Conservation (phyloP, 371 early-diverging fungal species). For the Rhizopus sp. region DNA sequence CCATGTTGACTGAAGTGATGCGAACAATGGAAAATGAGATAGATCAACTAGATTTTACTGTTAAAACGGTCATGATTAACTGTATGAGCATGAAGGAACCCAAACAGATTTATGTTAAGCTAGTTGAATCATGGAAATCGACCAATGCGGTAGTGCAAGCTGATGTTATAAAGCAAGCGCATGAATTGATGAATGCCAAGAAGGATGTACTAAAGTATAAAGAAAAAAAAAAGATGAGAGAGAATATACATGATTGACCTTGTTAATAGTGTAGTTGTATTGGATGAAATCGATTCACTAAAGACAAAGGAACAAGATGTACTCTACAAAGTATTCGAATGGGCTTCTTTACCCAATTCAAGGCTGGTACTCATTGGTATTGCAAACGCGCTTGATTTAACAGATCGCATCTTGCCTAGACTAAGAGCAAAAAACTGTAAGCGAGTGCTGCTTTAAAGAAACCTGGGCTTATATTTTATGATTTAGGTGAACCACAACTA, state of each 20-base stretch:
- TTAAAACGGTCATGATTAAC: conserved; percentile 70
- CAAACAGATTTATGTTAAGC: conserved; percentile 62
- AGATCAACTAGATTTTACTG: conserved; percentile 30
- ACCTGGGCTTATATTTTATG: conserved; percentile 5
- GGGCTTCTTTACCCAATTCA: conserved; percentile 64
- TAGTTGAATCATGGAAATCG: conserved; percentile 56
- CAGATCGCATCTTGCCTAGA: conserved; percentile 87
- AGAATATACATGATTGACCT: conserved; percentile 2
- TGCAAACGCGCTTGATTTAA: conserved; percentile 93
- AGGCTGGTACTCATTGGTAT: conserved; percentile 88
- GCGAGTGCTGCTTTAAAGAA: not conserved
- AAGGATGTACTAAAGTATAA: conserved; percentile 49
- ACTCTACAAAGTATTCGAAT: conserved; percentile 88
- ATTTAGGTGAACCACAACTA: conserved; percentile 69
- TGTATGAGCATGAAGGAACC: conserved; percentile 85
- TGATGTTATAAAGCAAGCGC: conserved; percentile 40
- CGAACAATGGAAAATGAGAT: conserved; percentile 37
- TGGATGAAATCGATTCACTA: conserved; percentile 94
- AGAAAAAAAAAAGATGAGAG: not conserved
- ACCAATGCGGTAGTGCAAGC: conserved; percentile 16
- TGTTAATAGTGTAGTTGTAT: conserved; percentile 65
- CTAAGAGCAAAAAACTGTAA: conserved; percentile 78
- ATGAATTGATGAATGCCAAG: conserved; percentile 36
- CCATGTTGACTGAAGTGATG: conserved; percentile 71
- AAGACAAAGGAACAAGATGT: conserved; percentile 81